Conservation (phyloP, 331 rosid species). For the Saraca asoca region DNA sequence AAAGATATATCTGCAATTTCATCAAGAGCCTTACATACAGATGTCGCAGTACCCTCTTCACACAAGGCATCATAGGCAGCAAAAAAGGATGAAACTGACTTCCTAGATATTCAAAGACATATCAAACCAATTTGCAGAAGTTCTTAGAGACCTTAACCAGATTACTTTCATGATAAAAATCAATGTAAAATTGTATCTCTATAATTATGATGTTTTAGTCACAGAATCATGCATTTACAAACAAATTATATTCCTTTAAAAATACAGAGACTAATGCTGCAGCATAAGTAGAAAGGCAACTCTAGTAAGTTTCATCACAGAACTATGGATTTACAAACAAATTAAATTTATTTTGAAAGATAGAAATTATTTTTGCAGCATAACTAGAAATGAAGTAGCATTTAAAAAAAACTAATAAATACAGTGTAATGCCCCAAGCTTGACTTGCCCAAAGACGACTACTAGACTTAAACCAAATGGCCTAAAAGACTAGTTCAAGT, state of each 20-base stretch:
- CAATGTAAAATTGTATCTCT: constrained; percentile 12
- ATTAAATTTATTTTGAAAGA: constrained; percentile 22
- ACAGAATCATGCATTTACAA: too few species aligned
- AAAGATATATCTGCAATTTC: constrained; percentile 90
- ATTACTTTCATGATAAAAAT: constrained; percentile 24
- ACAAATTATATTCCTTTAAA: too few species aligned
- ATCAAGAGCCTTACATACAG: constrained; percentile 82
- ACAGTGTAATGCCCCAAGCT: too few species aligned
- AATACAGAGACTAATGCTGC: too few species aligned
- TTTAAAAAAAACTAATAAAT: too few species aligned
- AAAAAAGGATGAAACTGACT: constrained; percentile 83
- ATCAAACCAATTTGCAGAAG: constrained; percentile 34
- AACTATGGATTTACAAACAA: constrained; percentile 9
- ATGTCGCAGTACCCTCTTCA: constrained; percentile 95
- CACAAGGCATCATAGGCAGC: constrained; percentile 90
- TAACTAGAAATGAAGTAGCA: constrained; percentile 18
- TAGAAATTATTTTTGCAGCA: constrained; percentile 2
- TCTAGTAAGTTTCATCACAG: constrained; percentile 10
- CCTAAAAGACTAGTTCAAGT: too few species aligned
- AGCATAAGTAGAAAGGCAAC: too few species aligned
- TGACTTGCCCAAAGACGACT: too few species aligned
- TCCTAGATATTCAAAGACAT: constrained; percentile 52
- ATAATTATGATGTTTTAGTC: too few species aligned
- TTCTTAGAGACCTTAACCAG: constrained; percentile 13
- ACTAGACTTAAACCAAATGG: too few species aligned